Conservation (phyloP, 163 green algal species). For the Chlorella variabilis region DNA sequence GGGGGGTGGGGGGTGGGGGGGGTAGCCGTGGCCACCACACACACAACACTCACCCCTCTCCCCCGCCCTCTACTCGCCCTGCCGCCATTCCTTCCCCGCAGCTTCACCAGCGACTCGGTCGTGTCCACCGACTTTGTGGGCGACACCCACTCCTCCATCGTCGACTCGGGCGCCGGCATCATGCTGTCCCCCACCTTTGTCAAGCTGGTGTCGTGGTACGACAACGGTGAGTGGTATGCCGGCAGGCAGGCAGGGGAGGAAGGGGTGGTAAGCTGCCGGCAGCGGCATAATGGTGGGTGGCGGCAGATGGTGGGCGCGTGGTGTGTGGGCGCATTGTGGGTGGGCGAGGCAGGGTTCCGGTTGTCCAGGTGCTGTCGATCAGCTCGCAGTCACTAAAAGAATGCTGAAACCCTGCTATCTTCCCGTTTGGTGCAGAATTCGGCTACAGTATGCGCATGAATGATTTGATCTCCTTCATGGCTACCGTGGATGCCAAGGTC, state of each 20-base stretch:
- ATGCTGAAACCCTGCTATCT: too few relatives aligned
- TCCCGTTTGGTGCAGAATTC: neutral
- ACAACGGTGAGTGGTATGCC: slow-evolving; percentile 17
- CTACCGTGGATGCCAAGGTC: slow-evolving; percentile 41
- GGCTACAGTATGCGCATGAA: slow-evolving; percentile 55
- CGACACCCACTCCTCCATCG: slow-evolving; percentile 90
- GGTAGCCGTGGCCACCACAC: too few relatives aligned
- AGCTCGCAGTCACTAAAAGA: too few relatives aligned
- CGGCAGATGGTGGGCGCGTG: too few relatives aligned
- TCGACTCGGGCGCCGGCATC: slow-evolving; percentile 96
- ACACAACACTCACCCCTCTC: too few relatives aligned
- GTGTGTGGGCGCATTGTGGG: too few relatives aligned
- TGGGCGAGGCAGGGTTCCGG: too few relatives aligned
- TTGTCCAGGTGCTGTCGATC: too few relatives aligned
- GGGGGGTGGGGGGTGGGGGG: too few relatives aligned
- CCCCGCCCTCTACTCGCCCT: neutral
- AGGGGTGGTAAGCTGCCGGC: too few relatives aligned
- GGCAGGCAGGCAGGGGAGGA: neutral
- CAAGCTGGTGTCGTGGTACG: slow-evolving; percentile 85
- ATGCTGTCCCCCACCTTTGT: slow-evolving; percentile 90
- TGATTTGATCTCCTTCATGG: slow-evolving; percentile 68
- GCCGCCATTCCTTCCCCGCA: slow-evolving; percentile 30
- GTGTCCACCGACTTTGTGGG: slow-evolving; percentile 94
- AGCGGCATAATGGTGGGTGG: neutral
- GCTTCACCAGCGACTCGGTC: slow-evolving; percentile 92